Conservation (phyloP, 768 basidiomycete species). For the Serendipita sp. region DNA sequence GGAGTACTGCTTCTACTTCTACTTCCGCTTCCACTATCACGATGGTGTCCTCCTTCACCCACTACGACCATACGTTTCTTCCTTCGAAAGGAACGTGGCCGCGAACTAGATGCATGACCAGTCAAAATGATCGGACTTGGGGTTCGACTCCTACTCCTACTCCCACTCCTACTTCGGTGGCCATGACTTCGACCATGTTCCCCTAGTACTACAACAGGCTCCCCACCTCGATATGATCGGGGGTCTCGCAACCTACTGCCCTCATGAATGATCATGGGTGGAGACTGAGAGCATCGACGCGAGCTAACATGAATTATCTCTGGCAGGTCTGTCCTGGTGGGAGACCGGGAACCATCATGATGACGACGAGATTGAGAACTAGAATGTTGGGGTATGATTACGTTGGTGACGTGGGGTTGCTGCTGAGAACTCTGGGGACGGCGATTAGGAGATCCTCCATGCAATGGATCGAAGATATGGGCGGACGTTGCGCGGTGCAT, state of each 20-base stretch:
- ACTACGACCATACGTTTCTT: no score
- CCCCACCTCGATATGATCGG: background rate
- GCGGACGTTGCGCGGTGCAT: background rate
- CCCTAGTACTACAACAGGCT: background rate
- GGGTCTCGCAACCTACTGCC: background rate
- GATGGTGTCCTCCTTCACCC: no score
- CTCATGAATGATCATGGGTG: background rate
- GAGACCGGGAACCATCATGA: background rate
- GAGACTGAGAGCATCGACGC: background rate
- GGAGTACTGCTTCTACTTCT: no score
- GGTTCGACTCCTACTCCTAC: background rate
- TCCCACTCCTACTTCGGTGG: background rate
- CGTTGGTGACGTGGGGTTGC: background rate
- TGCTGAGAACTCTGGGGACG: background rate
- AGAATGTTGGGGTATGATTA: background rate
- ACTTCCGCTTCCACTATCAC: no score
- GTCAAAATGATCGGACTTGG: background rate
- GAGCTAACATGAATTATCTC: background rate
- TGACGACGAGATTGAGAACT: background rate
- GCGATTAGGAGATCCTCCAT: background rate
- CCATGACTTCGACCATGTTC: background rate
- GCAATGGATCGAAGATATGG: background rate
- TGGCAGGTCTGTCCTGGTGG: background rate
- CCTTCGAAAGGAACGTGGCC: no score
- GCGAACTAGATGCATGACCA: background rate